These are phyloP conservation scores for Bruguiera hainesii DNA, from an alignment of 441 rosid species.

Conservation along the genomic window DNA sequence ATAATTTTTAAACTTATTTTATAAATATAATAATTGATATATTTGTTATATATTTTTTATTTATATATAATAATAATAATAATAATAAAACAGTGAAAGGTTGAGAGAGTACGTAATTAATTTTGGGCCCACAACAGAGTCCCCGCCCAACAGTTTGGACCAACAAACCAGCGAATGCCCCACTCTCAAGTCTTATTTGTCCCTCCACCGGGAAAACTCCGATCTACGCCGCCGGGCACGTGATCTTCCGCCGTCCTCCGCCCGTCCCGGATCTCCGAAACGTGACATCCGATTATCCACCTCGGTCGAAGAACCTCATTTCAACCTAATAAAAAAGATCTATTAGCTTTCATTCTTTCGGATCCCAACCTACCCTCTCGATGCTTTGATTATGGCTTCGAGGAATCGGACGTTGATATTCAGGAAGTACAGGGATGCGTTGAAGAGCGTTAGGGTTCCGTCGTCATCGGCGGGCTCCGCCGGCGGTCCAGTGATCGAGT, in stretches of 20 bases:
- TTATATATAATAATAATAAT: too few relatives aligned
- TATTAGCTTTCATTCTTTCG: neutral
- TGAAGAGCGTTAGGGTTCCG: conserved; percentile 81
- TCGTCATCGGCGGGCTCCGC: conserved; percentile 29
- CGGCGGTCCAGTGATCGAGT: conserved; percentile 76
- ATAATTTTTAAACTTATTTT: too few relatives aligned
- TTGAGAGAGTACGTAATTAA: too few relatives aligned
- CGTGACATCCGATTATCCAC: neutral
- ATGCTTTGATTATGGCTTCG: conserved; percentile 55
- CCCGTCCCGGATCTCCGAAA: conserved; percentile 21
- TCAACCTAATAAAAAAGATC: too few relatives aligned
- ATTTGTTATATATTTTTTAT: too few relatives aligned
- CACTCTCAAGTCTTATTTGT: neutral
- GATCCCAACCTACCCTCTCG: neutral
- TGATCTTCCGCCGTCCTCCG: conserved; percentile 21
- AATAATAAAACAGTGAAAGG: too few relatives aligned
- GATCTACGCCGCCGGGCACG: conserved; percentile 18
- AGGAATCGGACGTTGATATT: conserved; percentile 69
- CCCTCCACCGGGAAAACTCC: neutral
- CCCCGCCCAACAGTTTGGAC: conserved; percentile 9
- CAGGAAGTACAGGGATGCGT: conserved; percentile 75
- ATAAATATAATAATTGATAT: too few relatives aligned
- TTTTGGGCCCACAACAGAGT: neutral
- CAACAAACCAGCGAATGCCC: conserved; percentile 1
- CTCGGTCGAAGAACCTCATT: neutral